phyloP scores from a whole-genome alignment of 805 yeast genomes.

The Torulaspora gathmanii region DNA sequence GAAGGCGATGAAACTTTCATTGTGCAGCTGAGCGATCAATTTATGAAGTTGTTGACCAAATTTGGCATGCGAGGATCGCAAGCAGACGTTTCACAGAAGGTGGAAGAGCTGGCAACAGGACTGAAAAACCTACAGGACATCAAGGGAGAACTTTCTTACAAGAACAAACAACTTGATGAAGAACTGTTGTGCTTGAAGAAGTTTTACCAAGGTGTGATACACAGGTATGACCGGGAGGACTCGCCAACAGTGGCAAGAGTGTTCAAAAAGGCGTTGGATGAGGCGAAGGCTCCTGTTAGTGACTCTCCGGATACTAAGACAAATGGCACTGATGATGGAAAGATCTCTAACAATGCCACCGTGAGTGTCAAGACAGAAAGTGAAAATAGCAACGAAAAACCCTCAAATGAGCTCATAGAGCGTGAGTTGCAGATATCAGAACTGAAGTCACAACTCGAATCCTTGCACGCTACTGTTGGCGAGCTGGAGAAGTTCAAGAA shows the following conservation, averaged over 20 bases:
- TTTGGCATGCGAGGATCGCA: conserved; percentile 13
- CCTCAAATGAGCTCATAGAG: conserved; percentile 10
- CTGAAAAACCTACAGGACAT: conserved; percentile 18
- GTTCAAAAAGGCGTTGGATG: conserved; percentile 20
- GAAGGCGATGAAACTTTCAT: conserved; percentile 20
- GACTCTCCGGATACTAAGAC: not conserved
- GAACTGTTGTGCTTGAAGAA: conserved; percentile 23
- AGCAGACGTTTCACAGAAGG: conserved; percentile 18
- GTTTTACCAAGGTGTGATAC: conserved; percentile 28
- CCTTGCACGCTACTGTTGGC: conserved; percentile 21
- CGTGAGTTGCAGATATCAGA: conserved; percentile 25
- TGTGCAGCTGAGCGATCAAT: conserved; percentile 21
- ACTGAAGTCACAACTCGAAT: conserved; percentile 25
- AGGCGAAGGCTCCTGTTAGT: not conserved
- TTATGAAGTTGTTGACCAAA: conserved; percentile 24
- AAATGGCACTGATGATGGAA: not conserved
- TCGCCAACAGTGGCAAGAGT: conserved; percentile 33
- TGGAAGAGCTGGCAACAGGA: conserved; percentile 13
- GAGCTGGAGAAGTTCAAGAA: conserved; percentile 24
- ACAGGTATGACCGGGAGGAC: conserved; percentile 33
- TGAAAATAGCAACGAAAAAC: not conserved
- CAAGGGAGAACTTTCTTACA: conserved; percentile 20
- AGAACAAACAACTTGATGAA: conserved; percentile 24
- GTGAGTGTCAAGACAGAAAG: not conserved
- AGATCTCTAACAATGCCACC: not conserved